Conservation (phyloP, 768 basidiomycete genomes). For the Rhodotorula babjevae region DNA sequence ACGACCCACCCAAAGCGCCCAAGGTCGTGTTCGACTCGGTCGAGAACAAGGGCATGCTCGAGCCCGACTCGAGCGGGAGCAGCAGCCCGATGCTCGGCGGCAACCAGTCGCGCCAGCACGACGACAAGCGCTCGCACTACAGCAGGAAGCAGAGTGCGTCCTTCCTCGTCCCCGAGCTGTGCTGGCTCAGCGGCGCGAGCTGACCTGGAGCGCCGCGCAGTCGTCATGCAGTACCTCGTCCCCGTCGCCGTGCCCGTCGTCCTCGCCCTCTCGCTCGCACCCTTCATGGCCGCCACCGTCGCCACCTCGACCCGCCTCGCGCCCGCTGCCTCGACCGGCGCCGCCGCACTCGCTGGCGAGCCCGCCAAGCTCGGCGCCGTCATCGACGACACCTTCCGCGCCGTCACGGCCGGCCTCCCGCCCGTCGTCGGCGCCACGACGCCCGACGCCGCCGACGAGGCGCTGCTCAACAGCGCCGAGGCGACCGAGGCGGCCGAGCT, state of each 20-base stretch:
- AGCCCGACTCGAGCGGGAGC: background rate
- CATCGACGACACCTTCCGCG: background rate
- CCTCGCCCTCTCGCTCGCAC: conserved; percentile 10
- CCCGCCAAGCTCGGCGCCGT: background rate
- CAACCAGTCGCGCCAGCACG: background rate
- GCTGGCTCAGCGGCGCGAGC: too few relatives aligned
- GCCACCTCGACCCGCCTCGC: background rate
- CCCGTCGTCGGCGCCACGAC: background rate
- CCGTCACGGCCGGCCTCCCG: background rate
- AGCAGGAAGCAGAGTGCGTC: too few relatives aligned
- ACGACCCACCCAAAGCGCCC: conserved; percentile 18
- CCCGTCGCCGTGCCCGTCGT: conserved; percentile 19
- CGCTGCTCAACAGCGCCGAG: background rate
- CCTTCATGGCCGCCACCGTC: conserved; percentile 1
- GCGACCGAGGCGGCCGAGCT: conserved; percentile 22
- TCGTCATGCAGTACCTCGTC: conserved; percentile 21
- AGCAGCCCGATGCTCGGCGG: background rate
- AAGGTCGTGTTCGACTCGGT: conserved; percentile 10
- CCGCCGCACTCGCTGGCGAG: background rate
- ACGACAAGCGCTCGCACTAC: background rate
- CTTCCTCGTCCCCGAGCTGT: too few relatives aligned
- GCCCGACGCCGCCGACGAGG: background rate
- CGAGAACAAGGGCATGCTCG: conserved; percentile 4
- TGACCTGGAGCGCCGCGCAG: background rate
- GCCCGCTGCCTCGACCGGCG: background rate